Conservation (phyloP, 2,329 filamentous ascomycete genomes). For the Claviceps lovelessii region DNA sequence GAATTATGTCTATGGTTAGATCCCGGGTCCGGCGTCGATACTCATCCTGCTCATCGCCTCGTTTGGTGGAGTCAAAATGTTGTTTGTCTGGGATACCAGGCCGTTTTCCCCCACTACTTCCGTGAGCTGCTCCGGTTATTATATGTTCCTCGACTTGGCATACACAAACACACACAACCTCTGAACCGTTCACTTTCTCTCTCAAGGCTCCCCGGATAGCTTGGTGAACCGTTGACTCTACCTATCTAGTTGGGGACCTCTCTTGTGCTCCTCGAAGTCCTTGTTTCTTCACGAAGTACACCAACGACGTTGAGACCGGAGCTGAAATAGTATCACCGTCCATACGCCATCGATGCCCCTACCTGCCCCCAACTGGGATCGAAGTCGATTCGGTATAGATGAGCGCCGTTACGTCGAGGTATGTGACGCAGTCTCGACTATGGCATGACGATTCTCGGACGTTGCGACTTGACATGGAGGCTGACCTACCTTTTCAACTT, state of each 20-base stretch:
- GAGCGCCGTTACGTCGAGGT: conserved; percentile 8
- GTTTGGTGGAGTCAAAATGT: background rate
- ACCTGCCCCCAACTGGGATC: background rate
- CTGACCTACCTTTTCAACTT: background rate
- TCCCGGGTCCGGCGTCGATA: background rate
- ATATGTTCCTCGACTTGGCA: background rate
- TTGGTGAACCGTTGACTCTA: background rate
- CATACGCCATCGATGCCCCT: conserved; percentile 3
- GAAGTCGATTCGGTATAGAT: conserved; percentile 2
- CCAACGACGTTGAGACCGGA: background rate
- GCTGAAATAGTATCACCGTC: background rate
- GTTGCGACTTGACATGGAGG: background rate
- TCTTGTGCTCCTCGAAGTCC: background rate
- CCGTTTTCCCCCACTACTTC: background rate
- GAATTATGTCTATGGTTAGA: background rate
- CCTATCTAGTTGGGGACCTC: background rate
- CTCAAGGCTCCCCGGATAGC: background rate
- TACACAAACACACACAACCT: background rate
- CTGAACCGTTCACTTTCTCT: background rate
- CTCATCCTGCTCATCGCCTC: background rate
- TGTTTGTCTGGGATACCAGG: background rate
- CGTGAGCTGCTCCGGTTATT: background rate
- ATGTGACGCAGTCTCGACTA: background rate
- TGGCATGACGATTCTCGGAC: background rate
- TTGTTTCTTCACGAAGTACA: background rate